Percentiles rank a stretch among this genome's conserved stretches.
Evolutionary conservation across 2,329 filamentous ascomycete species (phyloP).

Genomic region (Colletotrichum sp.): DNA sequence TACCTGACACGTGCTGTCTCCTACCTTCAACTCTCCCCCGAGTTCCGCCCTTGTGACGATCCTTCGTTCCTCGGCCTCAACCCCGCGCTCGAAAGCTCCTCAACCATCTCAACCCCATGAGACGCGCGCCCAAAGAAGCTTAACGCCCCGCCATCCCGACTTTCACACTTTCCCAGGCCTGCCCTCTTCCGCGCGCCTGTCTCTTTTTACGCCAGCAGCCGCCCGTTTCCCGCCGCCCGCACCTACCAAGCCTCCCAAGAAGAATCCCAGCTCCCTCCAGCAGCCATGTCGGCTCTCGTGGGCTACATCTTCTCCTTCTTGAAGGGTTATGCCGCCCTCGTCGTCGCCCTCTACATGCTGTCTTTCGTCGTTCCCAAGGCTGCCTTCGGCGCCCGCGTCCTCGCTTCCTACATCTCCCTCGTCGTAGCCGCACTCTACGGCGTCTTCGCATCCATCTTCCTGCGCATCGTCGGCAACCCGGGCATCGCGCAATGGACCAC

Average conservation of each 20-base stretch:
- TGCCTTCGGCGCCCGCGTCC: slow-evolving; percentile 71
- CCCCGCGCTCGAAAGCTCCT: slow-evolving; percentile 16
- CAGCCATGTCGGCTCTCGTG: slow-evolving; percentile 40
- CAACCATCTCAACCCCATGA: slow-evolving; percentile 2
- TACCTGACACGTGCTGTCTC: neutral
- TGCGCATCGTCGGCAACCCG: slow-evolving; percentile 74
- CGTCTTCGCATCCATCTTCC: slow-evolving; percentile 72
- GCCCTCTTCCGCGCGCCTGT: slow-evolving; percentile 11
- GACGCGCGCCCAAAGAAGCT: slow-evolving; percentile 16
- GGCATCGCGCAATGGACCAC: slow-evolving; percentile 86
- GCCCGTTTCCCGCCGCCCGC: neutral
- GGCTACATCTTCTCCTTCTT: slow-evolving; percentile 51
- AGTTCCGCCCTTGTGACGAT: slow-evolving; percentile 17
- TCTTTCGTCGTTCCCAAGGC: slow-evolving; percentile 63
- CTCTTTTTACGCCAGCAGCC: slow-evolving; percentile 1
- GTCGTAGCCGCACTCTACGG: slow-evolving; percentile 72
- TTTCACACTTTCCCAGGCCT: neutral
- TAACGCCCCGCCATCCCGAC: slow-evolving; percentile 12
- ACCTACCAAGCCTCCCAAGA: neutral
- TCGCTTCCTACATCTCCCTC: slow-evolving; percentile 70
- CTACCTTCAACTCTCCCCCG: neutral
- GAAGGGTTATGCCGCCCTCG: slow-evolving; percentile 56
- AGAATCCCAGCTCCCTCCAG: neutral
- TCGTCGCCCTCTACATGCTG: slow-evolving; percentile 64
- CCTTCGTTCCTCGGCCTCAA: neutral